phyloP scores from a whole-genome alignment of 2,329 filamentous ascomycete genomes.

The Didymella keratinophila region DNA sequence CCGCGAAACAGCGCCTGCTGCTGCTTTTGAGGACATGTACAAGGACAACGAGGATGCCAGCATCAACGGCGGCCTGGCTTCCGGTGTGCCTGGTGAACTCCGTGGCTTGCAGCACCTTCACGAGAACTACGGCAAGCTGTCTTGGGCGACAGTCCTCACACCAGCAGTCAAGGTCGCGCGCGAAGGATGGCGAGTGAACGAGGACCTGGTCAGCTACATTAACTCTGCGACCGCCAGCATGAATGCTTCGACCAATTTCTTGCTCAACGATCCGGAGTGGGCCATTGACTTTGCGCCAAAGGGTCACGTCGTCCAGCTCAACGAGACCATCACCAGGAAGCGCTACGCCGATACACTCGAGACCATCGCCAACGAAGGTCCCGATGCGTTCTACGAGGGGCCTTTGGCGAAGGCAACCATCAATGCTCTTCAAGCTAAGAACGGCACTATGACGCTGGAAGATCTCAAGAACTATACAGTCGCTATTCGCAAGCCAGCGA shows the following conservation, averaged over 20 bases:
- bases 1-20: slow-evolving; percentile 83
- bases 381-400: slow-evolving; percentile 77
- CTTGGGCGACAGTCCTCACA: slow-evolving; percentile 69
- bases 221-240: slow-evolving; percentile 49
- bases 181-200: slow-evolving; percentile 67
- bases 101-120: slow-evolving; percentile 83
- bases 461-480: slow-evolving; percentile 79
- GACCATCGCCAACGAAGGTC: slow-evolving; percentile 75
- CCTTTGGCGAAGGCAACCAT: slow-evolving; percentile 78
- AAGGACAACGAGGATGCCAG: slow-evolving; percentile 72
- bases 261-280: slow-evolving; percentile 79
- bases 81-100: slow-evolving; percentile 76
- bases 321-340: slow-evolving; percentile 80
- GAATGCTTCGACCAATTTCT: slow-evolving; percentile 64
- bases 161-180: slow-evolving; percentile 76
- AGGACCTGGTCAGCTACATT: slow-evolving; percentile 81
- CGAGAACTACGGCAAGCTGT: slow-evolving; percentile 67
- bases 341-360: slow-evolving; percentile 83
- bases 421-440: slow-evolving; percentile 68
- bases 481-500: slow-evolving; percentile 67
- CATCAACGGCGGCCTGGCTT: slow-evolving; percentile 72
- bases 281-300: slow-evolving; percentile 88
- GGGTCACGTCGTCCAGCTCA: slow-evolving; percentile 73
- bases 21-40: slow-evolving; percentile 86
- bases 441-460: slow-evolving; percentile 85